Percentiles rank a stretch among this genome's conserved stretches.
Evolutionary conservation across 2,329 filamentous ascomycete species (phyloP).

Genomic region (Nemania sp.): DNA sequence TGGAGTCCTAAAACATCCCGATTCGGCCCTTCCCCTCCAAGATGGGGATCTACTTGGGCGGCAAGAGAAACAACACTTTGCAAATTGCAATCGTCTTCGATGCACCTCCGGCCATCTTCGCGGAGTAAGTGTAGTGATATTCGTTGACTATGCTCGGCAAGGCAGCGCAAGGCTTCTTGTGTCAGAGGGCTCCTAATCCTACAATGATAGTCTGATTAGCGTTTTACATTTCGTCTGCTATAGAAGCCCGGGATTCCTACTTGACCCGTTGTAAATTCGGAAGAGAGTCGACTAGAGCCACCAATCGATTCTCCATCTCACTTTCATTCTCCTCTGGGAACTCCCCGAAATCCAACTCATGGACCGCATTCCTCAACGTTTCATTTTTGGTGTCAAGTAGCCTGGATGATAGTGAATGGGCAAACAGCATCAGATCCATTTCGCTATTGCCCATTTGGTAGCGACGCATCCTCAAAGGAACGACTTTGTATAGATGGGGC

Average conservation of each 20-base stretch:
- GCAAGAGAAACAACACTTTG: constrained; percentile 15
- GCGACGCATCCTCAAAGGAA: neutral
- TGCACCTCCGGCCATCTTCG: constrained; percentile 18
- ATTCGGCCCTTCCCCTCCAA: constrained; percentile 10
- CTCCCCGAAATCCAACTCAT: constrained; percentile 22
- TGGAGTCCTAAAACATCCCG: constrained; percentile 17
- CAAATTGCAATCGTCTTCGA: constrained; percentile 1
- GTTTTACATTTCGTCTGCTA: neutral
- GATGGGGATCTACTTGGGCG: neutral
- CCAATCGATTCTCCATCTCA: constrained; percentile 17
- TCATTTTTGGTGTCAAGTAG: constrained; percentile 11
- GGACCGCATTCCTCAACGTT: constrained; percentile 22
- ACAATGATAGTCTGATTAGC: neutral
- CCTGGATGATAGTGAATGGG: neutral
- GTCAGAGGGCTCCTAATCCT: constrained; percentile 11
- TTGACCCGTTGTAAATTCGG: constrained; percentile 29
- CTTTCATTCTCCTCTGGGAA: neutral
- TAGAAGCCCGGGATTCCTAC: constrained; percentile 4
- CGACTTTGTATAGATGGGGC: constrained; percentile 25
- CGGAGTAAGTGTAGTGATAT: constrained; percentile 23
- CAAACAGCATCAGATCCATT: constrained; percentile 4
- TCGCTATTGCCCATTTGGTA: neutral
- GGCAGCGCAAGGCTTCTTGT: constrained; percentile 1
- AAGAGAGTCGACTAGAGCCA: constrained; percentile 20
- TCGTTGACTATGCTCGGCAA: neutral